Evolutionary conservation across 352 stramenopile species (phyloP), one percentile per base, ranked within the genome.

Genomic region (Globisporangium splendens): DNA sequence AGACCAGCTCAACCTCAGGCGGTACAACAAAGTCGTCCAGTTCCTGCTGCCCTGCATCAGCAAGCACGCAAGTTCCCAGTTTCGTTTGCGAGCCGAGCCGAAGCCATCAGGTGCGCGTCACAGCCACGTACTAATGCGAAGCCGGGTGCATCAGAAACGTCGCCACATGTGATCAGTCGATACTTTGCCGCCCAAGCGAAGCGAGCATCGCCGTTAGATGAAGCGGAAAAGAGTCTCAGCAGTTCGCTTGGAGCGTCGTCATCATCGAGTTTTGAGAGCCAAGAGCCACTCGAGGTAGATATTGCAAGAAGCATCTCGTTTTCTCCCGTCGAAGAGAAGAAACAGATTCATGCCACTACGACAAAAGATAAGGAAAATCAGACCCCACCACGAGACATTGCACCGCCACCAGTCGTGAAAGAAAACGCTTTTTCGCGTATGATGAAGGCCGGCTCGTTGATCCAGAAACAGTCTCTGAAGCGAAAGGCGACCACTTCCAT

Each of bases 351-450:
- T 33, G 13, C 11, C 7, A 51, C 52, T 15, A n/a, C 31, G 17
- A 35, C 4, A 3, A 18, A 63, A 50, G 65, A 59, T 8, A 90
- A 87, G 41, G 76, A 88, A 51, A 88, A 88, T 31, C 51, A 57
- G 49, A 50, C 54, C 5, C 70, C 75, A 8, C 43, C 50, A 1
- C 42, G 13, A 17, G 11, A 14, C 14, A 72, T 63, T 58, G 48
- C 6, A 1, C 21, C 22, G 1, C 42, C 21, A 13, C 33, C 59
- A 22, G 39, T 47, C 1, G 53, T 54, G 8, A 82, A 83, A 49
- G 79, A 91, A 58, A 94, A 86, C n/a, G 84, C 84, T 1, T 94
- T 94, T 56, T 77, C 80, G 31, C 71, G 84, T 22, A 89, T 94
- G 79, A 90, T 94, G 77, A 67, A 71, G 14, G 84, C 84, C 18